Conservation (phyloP, 2,329 filamentous ascomycete genomes). For the Fusarium lyarnte region DNA sequence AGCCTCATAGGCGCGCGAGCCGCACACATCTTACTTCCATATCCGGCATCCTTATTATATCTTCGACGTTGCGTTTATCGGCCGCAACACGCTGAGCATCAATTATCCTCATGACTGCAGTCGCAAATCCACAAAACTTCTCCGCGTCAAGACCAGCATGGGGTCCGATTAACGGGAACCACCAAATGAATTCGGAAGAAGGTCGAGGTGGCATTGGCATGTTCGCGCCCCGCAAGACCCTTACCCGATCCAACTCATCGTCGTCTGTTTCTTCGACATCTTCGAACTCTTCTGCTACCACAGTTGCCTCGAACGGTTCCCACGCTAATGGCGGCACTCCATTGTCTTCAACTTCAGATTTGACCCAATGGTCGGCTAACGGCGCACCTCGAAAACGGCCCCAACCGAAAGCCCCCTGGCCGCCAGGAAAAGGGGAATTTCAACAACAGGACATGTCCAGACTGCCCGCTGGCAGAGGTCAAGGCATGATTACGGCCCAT, state of each 20-base stretch:
- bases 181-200: constrained; percentile 84
- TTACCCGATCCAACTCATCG: constrained; percentile 89
- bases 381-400: constrained; percentile 61
- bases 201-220: constrained; percentile 72
- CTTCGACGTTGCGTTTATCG: constrained; percentile 34
- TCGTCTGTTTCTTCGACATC: constrained; percentile 90
- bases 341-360: constrained; percentile 57
- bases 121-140: constrained; percentile 72
- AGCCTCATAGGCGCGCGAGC: constrained; percentile 32
- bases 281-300: constrained; percentile 69
- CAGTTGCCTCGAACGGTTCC: constrained; percentile 68
- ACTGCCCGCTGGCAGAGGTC: constrained; percentile 53
- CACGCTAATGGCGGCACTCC: constrained; percentile 71
- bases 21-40: constrained; percentile 35
- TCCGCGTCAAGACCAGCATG: constrained; percentile 72
- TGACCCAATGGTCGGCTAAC: constrained; percentile 61
- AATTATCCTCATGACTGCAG: constrained; percentile 70
- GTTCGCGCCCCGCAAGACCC: constrained; percentile 87
- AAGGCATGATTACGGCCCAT: constrained; percentile 52
- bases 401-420: constrained; percentile 62
- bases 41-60: constrained; percentile 29
- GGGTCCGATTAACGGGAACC: constrained; percentile 66
- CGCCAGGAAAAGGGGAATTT: constrained; percentile 57
- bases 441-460: constrained; percentile 59
- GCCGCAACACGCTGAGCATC: constrained; percentile 30